Evolutionary conservation across 345 rosid species (phyloP), one percentile per base, ranked within the genome.

Genomic region (Eucalyptus sp.): DNA sequence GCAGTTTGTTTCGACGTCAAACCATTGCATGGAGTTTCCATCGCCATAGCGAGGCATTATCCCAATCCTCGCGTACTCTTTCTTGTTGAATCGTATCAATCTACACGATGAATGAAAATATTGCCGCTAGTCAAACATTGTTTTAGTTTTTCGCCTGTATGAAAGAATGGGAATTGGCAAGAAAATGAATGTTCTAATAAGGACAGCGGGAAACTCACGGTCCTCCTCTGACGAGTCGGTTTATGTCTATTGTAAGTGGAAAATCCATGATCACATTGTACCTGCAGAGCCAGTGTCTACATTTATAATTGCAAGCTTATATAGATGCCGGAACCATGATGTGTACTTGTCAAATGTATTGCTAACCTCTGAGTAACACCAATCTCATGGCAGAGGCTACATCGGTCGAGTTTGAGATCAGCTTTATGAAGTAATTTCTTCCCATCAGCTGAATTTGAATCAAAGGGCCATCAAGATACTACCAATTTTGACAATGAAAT

Each of bases 21-120:
- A 93, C 94, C 95, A 94, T 41, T 56, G 79, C 83, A 93, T 88
- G 15, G 95, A 92, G 12, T 91, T 91, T 48, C 91, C 86, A 86
- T 92, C 91, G 3, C 96, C 96, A 41, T 93, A 93, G 24, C 94
- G 93, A 68, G 96, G 95, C 93, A 95, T 93, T 41, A 94, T 44
- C 12, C 95, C 95, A 13, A 94, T 93, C 90, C 92, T 92, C 5
- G 94, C 92, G 49, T 91, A 90, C 37, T 89, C 93, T 87, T 91
- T 89, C 80, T 88, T 91, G 79, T 92, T 84, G 86, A 87, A 92
- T 86, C 91, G 90, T 18, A 91, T 88, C 48, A 95, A 89, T 80
- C 95, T 94, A 31, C 66, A 88, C 1, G 12, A 71, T 18, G 4
- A 27, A 41, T 14, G 33, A 31, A n/a, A 51, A 27, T 24, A 43